Percentiles rank a stretch among this genome's conserved stretches.
Evolutionary conservation across 495 filamentous ascomycete genomes (phyloP).

Genomic region (Hypoxylon rickii): DNA sequence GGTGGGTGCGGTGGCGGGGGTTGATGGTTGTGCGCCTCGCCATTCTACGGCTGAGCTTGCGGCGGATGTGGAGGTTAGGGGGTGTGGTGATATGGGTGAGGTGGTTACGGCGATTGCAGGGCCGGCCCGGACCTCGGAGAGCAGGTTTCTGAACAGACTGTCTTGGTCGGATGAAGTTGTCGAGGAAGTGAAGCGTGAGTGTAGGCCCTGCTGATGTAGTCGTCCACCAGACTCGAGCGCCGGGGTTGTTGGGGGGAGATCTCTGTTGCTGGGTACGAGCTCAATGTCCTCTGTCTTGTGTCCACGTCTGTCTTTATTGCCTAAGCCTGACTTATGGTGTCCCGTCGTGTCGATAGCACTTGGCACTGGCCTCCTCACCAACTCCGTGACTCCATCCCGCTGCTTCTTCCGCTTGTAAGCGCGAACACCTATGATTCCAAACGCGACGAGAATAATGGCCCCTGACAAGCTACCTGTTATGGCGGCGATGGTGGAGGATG

Average conservation of each 20-base stretch:
- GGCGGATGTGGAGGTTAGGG: conserved; percentile 2
- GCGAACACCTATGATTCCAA: conserved; percentile 18
- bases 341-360: conserved; percentile 13
- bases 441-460: conserved; percentile 20
- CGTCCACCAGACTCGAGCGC: conserved; percentile 24
- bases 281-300: neutral
- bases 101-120: neutral
- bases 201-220: conserved; percentile 2
- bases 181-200: conserved; percentile 14
- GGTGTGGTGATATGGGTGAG: neutral
- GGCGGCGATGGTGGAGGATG: conserved; percentile 18
- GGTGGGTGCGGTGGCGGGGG: neutral
- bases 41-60: conserved; percentile 26
- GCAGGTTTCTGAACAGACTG: no score
- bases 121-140: conserved; percentile 1
- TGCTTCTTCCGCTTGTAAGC: conserved; percentile 28
- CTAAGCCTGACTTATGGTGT: neutral
- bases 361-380: conserved; percentile 11
- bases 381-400: neutral
- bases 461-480: conserved; percentile 25
- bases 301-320: neutral
- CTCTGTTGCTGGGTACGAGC: neutral
- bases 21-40: conserved; percentile 6
- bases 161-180: no score
- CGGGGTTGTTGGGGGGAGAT: conserved; percentile 21